A percentile compares a stretch with the other conserved stretches of the same genome.
These are phyloP conservation scores for Carex scoparia DNA, from an alignment of 176 grass and related monocot species.

Conservation along the genomic window DNA sequence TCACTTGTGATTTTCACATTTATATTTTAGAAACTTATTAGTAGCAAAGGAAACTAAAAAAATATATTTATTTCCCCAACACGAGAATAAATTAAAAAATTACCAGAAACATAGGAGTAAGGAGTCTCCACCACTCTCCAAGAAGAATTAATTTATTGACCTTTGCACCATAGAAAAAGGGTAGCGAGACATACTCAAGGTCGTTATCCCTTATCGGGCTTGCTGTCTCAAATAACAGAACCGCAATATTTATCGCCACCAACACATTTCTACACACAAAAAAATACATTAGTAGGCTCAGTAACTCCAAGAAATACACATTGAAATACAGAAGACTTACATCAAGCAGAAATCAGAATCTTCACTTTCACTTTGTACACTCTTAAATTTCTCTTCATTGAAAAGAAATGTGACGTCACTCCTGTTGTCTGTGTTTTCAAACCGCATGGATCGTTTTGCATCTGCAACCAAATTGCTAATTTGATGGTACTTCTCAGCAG, in stretches of 20 bases:
- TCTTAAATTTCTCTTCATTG: constrained; percentile 11
- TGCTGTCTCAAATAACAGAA: constrained; percentile 77
- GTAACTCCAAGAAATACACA: neutral
- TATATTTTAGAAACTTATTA: neutral
- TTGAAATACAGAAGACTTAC: neutral
- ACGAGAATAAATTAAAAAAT: neutral
- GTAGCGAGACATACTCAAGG: constrained; percentile 57
- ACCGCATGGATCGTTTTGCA: neutral
- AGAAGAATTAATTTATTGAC: constrained; percentile 73
- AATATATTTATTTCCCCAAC: neutral
- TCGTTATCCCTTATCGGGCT: constrained; percentile 60
- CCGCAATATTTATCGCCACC: constrained; percentile 76
- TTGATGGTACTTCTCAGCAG: neutral
- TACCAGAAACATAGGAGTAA: constrained; percentile 92
- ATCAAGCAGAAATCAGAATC: constrained; percentile 26
- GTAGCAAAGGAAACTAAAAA: neutral
- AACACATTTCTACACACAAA: constrained; percentile 63
- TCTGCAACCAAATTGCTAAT: neutral
- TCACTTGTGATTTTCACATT: neutral
- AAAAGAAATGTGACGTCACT: neutral
- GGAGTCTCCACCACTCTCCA: constrained; percentile 80
- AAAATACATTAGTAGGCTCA: neutral
- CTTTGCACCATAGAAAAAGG: constrained; percentile 75
- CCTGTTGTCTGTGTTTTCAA: constrained; percentile 1
- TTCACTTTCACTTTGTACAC: neutral